Evolutionary conservation across 2,329 filamentous ascomycete species (phyloP).

Genomic region (Stachybotrys chlorohalonatus): DNA sequence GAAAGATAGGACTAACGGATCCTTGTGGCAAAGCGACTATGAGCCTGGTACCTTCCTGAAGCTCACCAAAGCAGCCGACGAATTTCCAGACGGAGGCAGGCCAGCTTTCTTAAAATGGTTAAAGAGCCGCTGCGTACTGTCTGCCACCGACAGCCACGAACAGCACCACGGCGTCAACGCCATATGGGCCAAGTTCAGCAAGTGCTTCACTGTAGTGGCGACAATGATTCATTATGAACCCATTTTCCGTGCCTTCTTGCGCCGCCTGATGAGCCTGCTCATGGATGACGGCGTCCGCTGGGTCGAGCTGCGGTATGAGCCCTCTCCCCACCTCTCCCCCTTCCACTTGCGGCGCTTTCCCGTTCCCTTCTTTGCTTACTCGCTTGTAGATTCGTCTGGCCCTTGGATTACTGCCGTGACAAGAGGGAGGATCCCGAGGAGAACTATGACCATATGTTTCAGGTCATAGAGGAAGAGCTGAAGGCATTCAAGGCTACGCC

Average conservation of each 20-base stretch:
- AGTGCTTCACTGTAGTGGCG: constrained; percentile 64
- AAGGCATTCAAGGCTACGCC: constrained; percentile 62
- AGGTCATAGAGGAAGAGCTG: constrained; percentile 69
- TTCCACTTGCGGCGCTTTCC: background rate
- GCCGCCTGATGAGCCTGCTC: constrained; percentile 59
- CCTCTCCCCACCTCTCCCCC: background rate
- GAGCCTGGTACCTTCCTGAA: constrained; percentile 47
- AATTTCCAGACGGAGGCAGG: constrained; percentile 65
- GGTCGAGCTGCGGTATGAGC: constrained; percentile 60
- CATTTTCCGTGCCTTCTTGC: constrained; percentile 70
- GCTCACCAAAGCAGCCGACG: constrained; percentile 54
- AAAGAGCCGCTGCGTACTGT: constrained; percentile 62
- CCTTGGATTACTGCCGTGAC: constrained; percentile 57
- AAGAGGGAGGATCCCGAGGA: constrained; percentile 56
- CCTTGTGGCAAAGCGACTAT: constrained; percentile 63
- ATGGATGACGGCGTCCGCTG: constrained; percentile 77
- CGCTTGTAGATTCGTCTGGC: constrained; percentile 55
- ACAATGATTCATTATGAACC: constrained; percentile 84
- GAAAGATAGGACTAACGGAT: constrained; percentile 29
- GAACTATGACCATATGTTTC: constrained; percentile 62
- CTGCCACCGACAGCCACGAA: constrained; percentile 60
- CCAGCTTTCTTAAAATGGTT: constrained; percentile 71
- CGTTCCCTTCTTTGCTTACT: background rate
- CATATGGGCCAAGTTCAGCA: constrained; percentile 75
- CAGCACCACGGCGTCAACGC: constrained; percentile 78